Evolutionary conservation across 129 eudicot genomes (phyloP).

Genomic region (Escallonia rubra): DNA sequence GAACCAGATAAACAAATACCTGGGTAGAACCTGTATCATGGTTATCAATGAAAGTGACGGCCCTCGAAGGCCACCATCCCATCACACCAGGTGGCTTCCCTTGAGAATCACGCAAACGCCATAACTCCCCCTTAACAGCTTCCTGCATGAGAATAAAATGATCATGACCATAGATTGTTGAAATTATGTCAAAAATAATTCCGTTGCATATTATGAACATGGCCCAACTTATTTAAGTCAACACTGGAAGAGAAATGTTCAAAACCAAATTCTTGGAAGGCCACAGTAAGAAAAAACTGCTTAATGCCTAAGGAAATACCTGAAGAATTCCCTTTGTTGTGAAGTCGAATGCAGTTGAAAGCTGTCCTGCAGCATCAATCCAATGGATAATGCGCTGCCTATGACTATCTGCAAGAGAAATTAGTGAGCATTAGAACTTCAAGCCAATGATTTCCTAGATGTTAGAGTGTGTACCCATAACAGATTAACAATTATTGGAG

Average conservation of each 20-base stretch:
- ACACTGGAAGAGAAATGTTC: not conserved
- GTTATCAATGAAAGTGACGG: conserved; percentile 84
- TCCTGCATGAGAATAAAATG: conserved; percentile 37
- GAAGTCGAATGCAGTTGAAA: conserved; percentile 88
- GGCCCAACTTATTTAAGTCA: no score
- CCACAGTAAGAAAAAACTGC: not conserved
- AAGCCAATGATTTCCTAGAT: no score
- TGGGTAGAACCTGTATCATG: conserved; percentile 98
- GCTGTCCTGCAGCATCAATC: conserved; percentile 81
- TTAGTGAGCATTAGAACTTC: no score
- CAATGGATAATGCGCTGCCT: conserved; percentile 87
- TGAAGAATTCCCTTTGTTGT: conserved; percentile 95
- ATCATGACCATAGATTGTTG: not conserved
- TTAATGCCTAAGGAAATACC: conserved; percentile 25
- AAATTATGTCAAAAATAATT: not conserved
- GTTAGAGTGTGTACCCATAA: no score
- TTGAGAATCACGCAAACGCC: conserved; percentile 88
- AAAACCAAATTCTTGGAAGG: not conserved
- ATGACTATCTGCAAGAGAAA: conserved; percentile 71
- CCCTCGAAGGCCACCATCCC: conserved; percentile 99
- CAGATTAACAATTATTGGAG: no score
- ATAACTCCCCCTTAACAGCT: conserved; percentile 83
- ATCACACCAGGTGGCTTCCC: conserved; percentile 97
- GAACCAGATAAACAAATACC: conserved; percentile 29
- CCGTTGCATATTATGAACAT: no score